Conservation (phyloP, 768 basidiomycete genomes). For the Cantharellus cinnabarinus region DNA sequence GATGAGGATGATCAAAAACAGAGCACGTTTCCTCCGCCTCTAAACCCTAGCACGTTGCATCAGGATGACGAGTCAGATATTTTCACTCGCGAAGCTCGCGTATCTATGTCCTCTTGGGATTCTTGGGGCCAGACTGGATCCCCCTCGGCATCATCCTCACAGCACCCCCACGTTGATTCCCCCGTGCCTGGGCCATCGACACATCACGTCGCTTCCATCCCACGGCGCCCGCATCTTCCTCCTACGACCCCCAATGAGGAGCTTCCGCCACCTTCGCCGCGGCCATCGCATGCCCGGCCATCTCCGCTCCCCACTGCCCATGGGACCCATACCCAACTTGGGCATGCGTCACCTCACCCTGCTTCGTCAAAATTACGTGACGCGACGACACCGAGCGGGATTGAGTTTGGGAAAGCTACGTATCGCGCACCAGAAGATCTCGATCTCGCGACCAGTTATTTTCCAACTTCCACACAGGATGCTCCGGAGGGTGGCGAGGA, state of each 20-base stretch:
- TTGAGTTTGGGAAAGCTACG: constrained; percentile 14
- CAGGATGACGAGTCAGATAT: no score
- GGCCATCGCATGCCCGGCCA: constrained; percentile 1
- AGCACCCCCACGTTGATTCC: no score
- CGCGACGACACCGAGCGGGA: not conserved
- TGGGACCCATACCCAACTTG: not conserved
- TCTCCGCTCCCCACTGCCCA: not conserved
- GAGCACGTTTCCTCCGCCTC: no score
- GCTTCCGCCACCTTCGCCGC: constrained; percentile 17
- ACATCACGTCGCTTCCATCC: not conserved
- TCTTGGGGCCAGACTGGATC: no score
- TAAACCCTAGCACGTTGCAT: no score
- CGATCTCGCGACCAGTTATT: not conserved
- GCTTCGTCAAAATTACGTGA: not conserved
- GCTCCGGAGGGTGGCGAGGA: not conserved
- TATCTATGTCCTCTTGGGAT: no score
- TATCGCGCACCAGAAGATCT: constrained; percentile 23
- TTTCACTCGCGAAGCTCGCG: no score
- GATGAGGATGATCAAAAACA: no score
- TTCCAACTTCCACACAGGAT: not conserved
- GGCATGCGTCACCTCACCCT: not conserved
- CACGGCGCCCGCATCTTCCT: constrained; percentile 5
- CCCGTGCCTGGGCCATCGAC: no score
- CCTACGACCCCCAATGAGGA: constrained; percentile 8
- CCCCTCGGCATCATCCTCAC: no score